A percentile compares a stretch with the other conserved stretches of the same genome.
Evolutionary conservation across 192 early-diverging fungal species (phyloP).

Genomic region (Hyaloraphidium curvatum): DNA sequence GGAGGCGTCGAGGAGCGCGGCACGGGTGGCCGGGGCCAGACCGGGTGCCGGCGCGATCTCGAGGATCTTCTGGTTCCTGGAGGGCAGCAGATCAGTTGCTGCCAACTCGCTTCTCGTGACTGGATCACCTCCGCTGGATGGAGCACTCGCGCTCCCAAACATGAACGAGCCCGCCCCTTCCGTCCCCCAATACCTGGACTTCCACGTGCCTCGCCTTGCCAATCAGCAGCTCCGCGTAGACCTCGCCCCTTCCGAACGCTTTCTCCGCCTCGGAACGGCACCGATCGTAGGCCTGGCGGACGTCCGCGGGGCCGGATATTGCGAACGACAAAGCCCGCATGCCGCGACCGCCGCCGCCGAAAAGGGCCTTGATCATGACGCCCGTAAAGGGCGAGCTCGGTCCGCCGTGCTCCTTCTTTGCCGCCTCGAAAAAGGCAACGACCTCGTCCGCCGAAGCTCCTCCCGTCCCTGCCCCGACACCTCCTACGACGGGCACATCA

Average conservation of each 20-base stretch:
- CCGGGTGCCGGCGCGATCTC: conserved; percentile 75
- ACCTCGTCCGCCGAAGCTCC: no score
- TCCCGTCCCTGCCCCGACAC: no score
- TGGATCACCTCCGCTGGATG: no score
- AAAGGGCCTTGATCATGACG: neutral
- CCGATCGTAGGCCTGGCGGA: neutral
- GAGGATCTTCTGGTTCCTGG: conserved; percentile 90
- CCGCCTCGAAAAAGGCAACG: no score
- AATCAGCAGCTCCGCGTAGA: conserved; percentile 64
- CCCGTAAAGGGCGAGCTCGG: no score
- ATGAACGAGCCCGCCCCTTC: conserved; percentile 70
- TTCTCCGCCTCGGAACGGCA: neutral
- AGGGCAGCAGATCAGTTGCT: no score
- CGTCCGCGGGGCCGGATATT: neutral
- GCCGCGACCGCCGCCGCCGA: neutral
- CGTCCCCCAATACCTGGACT: conserved; percentile 83
- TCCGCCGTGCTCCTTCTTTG: no score
- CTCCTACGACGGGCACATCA: no score
- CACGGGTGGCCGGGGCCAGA: neutral
- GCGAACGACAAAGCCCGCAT: neutral
- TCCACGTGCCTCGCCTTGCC: conserved; percentile 90
- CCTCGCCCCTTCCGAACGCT: neutral
- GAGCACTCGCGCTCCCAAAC: conserved; percentile 95
- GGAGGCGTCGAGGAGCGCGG: neutral
- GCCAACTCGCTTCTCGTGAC: no score